These are phyloP conservation scores for Pythium coloratum DNA, from an alignment of 352 stramenopile genomes.

Conservation along the genomic window DNA sequence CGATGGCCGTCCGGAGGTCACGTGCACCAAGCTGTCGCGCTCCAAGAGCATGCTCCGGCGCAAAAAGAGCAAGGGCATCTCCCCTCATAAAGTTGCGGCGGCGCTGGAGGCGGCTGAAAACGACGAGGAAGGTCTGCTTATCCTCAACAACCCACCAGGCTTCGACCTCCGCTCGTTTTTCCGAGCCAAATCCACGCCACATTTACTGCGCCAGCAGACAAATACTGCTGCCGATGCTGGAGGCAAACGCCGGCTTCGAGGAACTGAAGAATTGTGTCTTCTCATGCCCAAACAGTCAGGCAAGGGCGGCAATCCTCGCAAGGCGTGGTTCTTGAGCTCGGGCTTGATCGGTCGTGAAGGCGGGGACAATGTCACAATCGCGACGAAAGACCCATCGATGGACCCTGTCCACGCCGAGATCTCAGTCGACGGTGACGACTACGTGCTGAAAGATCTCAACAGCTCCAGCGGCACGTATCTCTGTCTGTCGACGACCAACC, in stretches of 20 bases:
- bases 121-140: conserved; percentile 25
- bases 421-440: conserved; percentile 58
- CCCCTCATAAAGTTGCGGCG: not conserved
- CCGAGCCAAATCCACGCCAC: conserved; percentile 17
- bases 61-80: conserved; percentile 23
- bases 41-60: conserved; percentile 20
- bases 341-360: conserved; percentile 63
- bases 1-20: conserved; percentile 26
- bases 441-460: conserved; percentile 52
- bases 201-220: conserved; percentile 12
- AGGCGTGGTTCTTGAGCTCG: conserved; percentile 61
- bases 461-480: conserved; percentile 58
- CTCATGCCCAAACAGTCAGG: conserved; percentile 37
- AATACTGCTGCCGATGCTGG: conserved; percentile 5
- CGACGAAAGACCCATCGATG: conserved; percentile 62
- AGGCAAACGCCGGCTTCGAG: conserved; percentile 34
- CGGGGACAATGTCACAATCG: conserved; percentile 44
- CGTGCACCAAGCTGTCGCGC: conserved; percentile 11
- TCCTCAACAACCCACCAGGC: conserved; percentile 33
- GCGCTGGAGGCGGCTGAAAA: conserved; percentile 2
- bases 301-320: conserved; percentile 32
- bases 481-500: conserved; percentile 69
- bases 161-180: conserved; percentile 38
- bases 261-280: conserved; percentile 60
- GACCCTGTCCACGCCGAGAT: conserved; percentile 67